Evolutionary conservation across 495 filamentous ascomycete genomes (phyloP), one percentile per base, ranked within the genome.

Genomic region (Aspergillus conjunctus): DNA sequence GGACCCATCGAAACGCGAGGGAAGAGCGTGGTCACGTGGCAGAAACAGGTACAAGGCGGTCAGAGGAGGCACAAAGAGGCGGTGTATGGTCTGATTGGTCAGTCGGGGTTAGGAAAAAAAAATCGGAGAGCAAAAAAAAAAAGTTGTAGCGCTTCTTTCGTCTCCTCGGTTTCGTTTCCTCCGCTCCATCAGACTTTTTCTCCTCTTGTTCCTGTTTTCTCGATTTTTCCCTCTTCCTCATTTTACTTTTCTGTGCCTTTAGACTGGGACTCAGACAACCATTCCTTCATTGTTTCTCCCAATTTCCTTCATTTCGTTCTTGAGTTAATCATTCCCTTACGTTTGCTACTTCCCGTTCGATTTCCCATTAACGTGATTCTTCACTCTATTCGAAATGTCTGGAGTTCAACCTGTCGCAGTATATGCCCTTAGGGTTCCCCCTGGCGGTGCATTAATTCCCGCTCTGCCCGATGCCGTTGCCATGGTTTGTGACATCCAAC

Each of bases 351-450:
- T 61, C 65, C 50, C 50, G 50, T 61, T 59, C 44, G 56, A 53
- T 20, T 18, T 48, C 17, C 15, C 41, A 17, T 60, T 46, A 32
- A 21, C 63, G 53, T 54, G 37, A 46, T 45, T 60, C 15, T 62
- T 45, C 52, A 59, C 54, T 61, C 54, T 26, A 54, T 34, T 58
- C 65, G 75, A 61, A 58, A 85, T 85, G 83, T 80, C 83, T 68
- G 79, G 73, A 43, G 67, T 87, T 64, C 76, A 88, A 64, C 91
- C 92, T 67, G 86, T 95, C 66, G 90, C 89, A 71, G 82, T 97
- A 72, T 97, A 92, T 72, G 92, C 92, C 73, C 87, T 97, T 48
- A 85, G 90, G 76, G 89, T 97, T 73, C 90, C 91, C 61, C 78
- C 91, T 59, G 89, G 88, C 51, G 90, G 89, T 70, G 76, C 87